Percentiles rank a stretch among this genome's conserved stretches.
Evolutionary conservation across 352 stramenopile species (phyloP).

Genomic region (Blastocystis sp.): DNA sequence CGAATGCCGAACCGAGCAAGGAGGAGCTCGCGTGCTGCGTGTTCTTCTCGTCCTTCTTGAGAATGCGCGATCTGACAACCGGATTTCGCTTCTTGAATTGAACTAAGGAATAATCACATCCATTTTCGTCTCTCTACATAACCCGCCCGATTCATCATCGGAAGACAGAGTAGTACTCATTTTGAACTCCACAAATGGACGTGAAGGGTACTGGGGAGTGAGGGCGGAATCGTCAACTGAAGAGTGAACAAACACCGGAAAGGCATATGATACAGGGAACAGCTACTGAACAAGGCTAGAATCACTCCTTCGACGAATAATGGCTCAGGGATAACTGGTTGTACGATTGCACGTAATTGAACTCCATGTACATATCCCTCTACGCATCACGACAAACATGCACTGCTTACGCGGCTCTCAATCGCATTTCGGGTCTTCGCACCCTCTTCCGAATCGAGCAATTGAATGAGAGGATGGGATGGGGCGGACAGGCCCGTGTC

Average conservation of each 20-base stretch:
- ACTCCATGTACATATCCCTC: slow-evolving; percentile 62
- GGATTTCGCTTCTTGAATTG: neutral
- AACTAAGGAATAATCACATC: slow-evolving; percentile 1
- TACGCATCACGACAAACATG: neutral
- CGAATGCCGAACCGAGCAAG: slow-evolving; percentile 6
- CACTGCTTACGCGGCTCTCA: neutral
- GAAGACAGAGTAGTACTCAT: neutral
- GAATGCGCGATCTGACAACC: slow-evolving; percentile 13
- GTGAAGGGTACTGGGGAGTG: too few relatives aligned
- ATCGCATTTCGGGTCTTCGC: slow-evolving; percentile 23
- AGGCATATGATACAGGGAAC: slow-evolving; percentile 59
- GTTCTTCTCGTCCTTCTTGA: neutral
- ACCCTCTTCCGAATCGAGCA: slow-evolving; percentile 32
- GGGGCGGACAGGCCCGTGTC: slow-evolving; percentile 21
- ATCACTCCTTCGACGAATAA: slow-evolving; percentile 17
- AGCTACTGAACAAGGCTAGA: neutral
- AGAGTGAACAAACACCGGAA: slow-evolving; percentile 10
- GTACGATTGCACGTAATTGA: slow-evolving; percentile 51
- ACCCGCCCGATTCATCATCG: slow-evolving; percentile 19
- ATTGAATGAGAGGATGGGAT: slow-evolving; percentile 38
- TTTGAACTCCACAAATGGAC: too few relatives aligned
- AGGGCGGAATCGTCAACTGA: too few relatives aligned
- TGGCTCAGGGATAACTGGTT: slow-evolving; percentile 58
- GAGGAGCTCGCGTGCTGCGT: neutral
- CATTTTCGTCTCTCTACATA: slow-evolving; percentile 14